Evolutionary conservation across 345 rosid genomes (phyloP), one percentile per base, ranked within the genome.

Genomic region (Corchorus capsularis): DNA sequence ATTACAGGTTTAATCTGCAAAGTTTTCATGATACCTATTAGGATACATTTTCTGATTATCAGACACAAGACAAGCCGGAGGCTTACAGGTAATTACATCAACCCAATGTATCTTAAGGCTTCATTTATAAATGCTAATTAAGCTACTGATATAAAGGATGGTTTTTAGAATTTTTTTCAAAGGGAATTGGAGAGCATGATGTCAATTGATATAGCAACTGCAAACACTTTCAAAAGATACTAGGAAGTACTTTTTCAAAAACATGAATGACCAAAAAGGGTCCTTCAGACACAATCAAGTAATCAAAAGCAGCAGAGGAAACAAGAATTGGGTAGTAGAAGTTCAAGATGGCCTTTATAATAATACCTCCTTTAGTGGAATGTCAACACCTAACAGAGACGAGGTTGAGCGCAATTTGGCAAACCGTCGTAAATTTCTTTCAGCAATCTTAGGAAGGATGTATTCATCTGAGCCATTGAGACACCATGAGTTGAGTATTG

Each of bases 361-460:
- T 46, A 34, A 54, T 82, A 90, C 98, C 91, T 87, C 74, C 54
- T 83, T 68, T 37, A 86, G 71, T 37, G 88, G 83, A 85, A 79
- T 84, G 39, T 84, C 82, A 78, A 83, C 81, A 72, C 85, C 98
- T 47, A 87, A 75, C 43, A 75, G 82, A 50, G 79, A 72, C 57
- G 92, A 86, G 70, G 84, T 66, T 11, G 80, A 84, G 35, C 91
- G 91, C 82, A 89, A 79, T 82, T 83, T 85, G 78, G 90, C 89
- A 72, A 87, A 92, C 77, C 90, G 86, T 60, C 94, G 82, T 74
- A 96, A 71, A 72, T 87, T 90, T 84, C 97, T 88, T 85, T 96
- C 98, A 72, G 96, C 99, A 82, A 93, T 85, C 89, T 89, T 96
- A 17, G 98, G 93, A 78, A 96, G 96, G 77, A 92, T 82, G 80